These are phyloP conservation scores for Acacia confusa DNA, from an alignment of 306 rosid species.

Conservation along the genomic window DNA sequence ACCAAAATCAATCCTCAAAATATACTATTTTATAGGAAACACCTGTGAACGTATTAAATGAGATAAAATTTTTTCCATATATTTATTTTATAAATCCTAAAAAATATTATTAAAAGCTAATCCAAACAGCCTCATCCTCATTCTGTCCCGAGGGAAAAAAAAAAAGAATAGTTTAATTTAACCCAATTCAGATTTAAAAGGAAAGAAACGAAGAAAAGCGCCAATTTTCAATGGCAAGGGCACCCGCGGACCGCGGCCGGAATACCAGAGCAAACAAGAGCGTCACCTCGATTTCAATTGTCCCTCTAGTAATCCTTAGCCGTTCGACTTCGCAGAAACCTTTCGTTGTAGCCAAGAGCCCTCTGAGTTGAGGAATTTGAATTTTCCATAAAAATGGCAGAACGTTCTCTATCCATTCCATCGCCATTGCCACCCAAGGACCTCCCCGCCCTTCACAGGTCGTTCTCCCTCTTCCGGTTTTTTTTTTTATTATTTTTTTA, in stretches of 20 bases:
- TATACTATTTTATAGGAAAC: too few relatives aligned
- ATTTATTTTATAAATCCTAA: too few relatives aligned
- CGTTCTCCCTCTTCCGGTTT: constrained; percentile 4
- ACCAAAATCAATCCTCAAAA: too few relatives aligned
- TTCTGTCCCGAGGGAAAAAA: too few relatives aligned
- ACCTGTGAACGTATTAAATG: too few relatives aligned
- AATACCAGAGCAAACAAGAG: background rate
- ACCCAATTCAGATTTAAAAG: background rate
- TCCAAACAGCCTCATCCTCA: too few relatives aligned
- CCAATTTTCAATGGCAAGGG: background rate
- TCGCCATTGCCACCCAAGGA: constrained; percentile 28
- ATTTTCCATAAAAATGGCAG: background rate
- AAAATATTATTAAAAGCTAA: too few relatives aligned
- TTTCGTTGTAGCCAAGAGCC: background rate
- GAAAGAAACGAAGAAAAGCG: background rate
- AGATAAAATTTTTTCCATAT: too few relatives aligned
- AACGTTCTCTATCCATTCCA: constrained; percentile 38
- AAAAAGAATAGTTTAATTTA: too few relatives aligned
- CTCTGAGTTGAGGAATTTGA: background rate
- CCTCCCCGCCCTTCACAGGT: constrained; percentile 51
- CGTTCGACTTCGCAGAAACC: background rate
- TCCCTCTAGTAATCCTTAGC: background rate
- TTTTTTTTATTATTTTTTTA: background rate
- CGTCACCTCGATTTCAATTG: background rate
- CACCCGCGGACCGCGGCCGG: background rate